Evolutionary conservation across 805 yeast genomes (phyloP), one percentile per base, ranked within the genome.

Genomic region (Starmerella floricola): DNA sequence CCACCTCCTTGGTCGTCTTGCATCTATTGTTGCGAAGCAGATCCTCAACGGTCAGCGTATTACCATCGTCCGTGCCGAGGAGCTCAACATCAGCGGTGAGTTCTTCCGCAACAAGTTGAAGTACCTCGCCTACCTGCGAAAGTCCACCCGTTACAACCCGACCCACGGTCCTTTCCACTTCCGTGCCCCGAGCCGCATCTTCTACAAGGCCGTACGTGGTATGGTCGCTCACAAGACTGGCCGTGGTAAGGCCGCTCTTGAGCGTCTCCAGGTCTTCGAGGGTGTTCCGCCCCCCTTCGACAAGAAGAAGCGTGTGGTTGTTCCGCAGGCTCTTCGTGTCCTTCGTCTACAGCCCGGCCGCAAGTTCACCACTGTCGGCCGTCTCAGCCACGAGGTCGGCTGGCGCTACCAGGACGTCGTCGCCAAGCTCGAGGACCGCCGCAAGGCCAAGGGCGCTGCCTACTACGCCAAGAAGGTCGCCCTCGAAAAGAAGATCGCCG

Each of bases 161-260:
- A 80, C 77, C 65, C 81, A 86, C 71, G 99, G 98, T 76, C 97
- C 97, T 66, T 91, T 88, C 96, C 99, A 91, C 72, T 91, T 91
- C 95, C 91, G 97, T 75, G 99, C 99, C 55, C 99, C 99, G 71
- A 87, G 97, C 55, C 86, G 97, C 76, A 88, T 91, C 73, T 86
- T 91, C 74, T 87, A 87, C 93, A 91, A 91, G 82, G 96, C 99
- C 65, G 72, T 91, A 69, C 83, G 95, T 69, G 99, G 99, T 75
- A 91, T 91, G 99, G 74, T 91, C 64, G 75, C 95, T 68, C 97
- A 91, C 87, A 91, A 91, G 86, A 91, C 98, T 60, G 91, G 97
- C 62, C 91, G 97, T 74, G 99, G 99, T 73, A 82, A 84, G 77
- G 97, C 97, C 67, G 99, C 99, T 63, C 72, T 91, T 66, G 97